Evolutionary conservation across 176 grass and related monocot genomes (phyloP), one percentile per base, ranked within the genome.

Genomic region (Rhynchospora pubera): DNA sequence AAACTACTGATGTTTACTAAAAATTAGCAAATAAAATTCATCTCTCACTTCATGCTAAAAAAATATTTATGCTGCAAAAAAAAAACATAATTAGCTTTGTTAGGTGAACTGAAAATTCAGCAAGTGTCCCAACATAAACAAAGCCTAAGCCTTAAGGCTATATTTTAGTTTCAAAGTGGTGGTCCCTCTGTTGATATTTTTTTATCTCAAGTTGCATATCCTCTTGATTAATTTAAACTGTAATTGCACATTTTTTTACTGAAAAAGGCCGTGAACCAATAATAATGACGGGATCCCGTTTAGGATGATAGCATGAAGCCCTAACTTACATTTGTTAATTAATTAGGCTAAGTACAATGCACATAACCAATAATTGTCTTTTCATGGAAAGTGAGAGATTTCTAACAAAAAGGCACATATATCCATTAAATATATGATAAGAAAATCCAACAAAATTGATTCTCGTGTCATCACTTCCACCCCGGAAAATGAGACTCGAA

Each of bases 381-480:
- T 55, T 76, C 19, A 8, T 19, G 23, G 59, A 80, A 47, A 80
- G 39, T 15, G 57, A 80, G 10, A 61, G 32, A 45, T 63, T 26
- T 63, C 34, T 80, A 80, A 80, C 44, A 60, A 62, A 60, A 45
- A 62, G 18, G 7, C 55, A 19, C 16, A 62, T 63, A 47, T 80
- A 80, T 63, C 78, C 57, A 80, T 80, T 80, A 80, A 80, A 76
- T 63, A 63, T 57, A 5, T 2, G n/a, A 45, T 62, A 63, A 80
- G 43, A 62, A 3, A 80, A 32, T 47, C 62, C 78, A 80, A 45
- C 78, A 80, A 80, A 80, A 80, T 63, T 80, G 78, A 62, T 62
- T 80, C 78, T 80, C 57, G 34, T 62, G 32, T 80, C 78, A 62
- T 44, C 77, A 30, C 56, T 23, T 19, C 26, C 9, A 79, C 39